Evolutionary conservation across 495 filamentous ascomycete genomes (phyloP), one percentile per base, ranked within the genome.

Genomic region (Penicillium nucicola): DNA sequence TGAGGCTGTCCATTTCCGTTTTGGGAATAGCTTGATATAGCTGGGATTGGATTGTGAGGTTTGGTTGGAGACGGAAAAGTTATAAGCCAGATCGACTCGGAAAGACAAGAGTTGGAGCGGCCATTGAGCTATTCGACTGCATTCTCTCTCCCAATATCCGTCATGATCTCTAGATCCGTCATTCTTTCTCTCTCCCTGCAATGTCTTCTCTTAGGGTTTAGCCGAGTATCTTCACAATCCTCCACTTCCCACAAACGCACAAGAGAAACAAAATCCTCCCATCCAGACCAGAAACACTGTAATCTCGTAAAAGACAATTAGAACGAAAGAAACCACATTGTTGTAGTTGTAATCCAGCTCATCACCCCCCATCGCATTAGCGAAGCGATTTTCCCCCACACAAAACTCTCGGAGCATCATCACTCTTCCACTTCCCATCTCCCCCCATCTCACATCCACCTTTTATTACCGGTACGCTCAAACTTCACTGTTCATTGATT

Each of bases 131-230:
- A n/a, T n/a, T n/a, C n/a, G n/a, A n/a, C n/a, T n/a, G n/a, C n/a
- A 28, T 28, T 28, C 5, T 28, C 25, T 28, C 7, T 9, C 2
- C 10, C 25, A 8, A 28, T 28, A 28, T 28, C 7, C 2, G 7
- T 3, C 20, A 22, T n/a, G n/a, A 22, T 22, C 3, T 22, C 20
- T 22, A 22, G 3, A 22, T 22, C n/a, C n/a, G n/a, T n/a, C n/a
- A n/a, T n/a, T n/a, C 20, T 22, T 5, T 22, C 25, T 28, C 25
- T 8, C 25, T 28, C 1, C 25, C 25, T 1, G 25, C 25, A 28
- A n/a, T 31, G 12, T 32, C 9, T 31, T 25, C 33, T 45, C 30
- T 73, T 74, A 72, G 71, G 71, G 69, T 71, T 74, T 74, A 74
- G 69, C 69, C 71, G 71, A 68, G 65, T 58, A 52, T 59, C 20